Percentiles rank a stretch among this genome's conserved stretches.
Evolutionary conservation across 768 basidiomycete genomes (phyloP).

Genomic region (Termitomyces eurrhizus): DNA sequence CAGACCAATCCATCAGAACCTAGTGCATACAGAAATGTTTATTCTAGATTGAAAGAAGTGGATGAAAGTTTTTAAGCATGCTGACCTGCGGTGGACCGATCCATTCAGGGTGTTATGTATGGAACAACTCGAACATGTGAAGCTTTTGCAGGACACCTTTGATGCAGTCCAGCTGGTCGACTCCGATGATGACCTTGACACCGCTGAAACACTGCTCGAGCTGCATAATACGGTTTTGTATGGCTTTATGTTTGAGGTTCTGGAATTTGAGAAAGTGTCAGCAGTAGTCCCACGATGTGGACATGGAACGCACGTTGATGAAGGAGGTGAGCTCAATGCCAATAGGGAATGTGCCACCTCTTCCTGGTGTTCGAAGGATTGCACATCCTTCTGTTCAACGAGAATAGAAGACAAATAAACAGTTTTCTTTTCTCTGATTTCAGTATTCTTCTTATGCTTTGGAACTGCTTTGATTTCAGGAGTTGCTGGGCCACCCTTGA

Average conservation of each 20-base stretch:
- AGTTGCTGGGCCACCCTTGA: too few relatives aligned
- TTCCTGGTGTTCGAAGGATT: slow-evolving; percentile 87
- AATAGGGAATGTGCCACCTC: slow-evolving; percentile 99
- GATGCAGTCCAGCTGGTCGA: slow-evolving; percentile 98
- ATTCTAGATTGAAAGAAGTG: neutral
- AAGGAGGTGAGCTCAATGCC: slow-evolving; percentile 96
- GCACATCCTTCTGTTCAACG: slow-evolving; percentile 91
- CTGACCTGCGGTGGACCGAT: slow-evolving; percentile 83
- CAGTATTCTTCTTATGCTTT: slow-evolving; percentile 96
- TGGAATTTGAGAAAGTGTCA: slow-evolving; percentile 24
- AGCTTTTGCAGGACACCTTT: slow-evolving; percentile 99
- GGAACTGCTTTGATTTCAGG: too few relatives aligned
- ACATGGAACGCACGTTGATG: slow-evolving; percentile 52
- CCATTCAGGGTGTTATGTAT: slow-evolving; percentile 98
- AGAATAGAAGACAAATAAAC: slow-evolving; percentile 75
- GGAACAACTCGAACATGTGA: slow-evolving; percentile 93
- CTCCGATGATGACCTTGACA: slow-evolving; percentile 96
- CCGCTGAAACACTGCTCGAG: slow-evolving; percentile 90
- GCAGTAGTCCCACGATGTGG: neutral
- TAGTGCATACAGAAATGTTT: slow-evolving; percentile 18
- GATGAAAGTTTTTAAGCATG: neutral
- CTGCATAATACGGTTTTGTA: slow-evolving; percentile 72
- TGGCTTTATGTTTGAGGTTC: slow-evolving; percentile 76
- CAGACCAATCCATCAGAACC: slow-evolving; percentile 83
- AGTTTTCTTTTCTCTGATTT: slow-evolving; percentile 87